phyloP scores from a whole-genome alignment of 1,284 basidiomycete species.

The Ceratobasidium sp. region DNA sequence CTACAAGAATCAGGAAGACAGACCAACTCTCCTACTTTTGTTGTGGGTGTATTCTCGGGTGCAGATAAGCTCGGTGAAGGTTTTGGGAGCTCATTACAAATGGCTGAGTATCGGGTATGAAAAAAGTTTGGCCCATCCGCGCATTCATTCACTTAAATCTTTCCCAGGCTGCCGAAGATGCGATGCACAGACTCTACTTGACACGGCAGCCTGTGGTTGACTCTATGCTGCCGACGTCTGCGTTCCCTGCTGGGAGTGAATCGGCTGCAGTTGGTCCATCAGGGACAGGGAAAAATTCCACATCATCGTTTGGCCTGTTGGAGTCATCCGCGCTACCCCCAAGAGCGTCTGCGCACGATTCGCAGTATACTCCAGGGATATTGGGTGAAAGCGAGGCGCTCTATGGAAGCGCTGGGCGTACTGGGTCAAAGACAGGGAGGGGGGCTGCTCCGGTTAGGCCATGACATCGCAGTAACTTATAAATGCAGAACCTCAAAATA shows the following conservation, averaged over 20 bases:
- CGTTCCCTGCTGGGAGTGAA: conserved; percentile 58
- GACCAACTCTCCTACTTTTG: conserved; percentile 88
- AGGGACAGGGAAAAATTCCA: background rate
- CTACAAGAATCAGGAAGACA: conserved; percentile 91
- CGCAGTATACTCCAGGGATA: conserved; percentile 59
- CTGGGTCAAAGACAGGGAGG: background rate
- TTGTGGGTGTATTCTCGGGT: conserved; percentile 92
- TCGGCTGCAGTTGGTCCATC: conserved; percentile 44
- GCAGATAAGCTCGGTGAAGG: conserved; percentile 92
- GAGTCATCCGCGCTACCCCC: conserved; percentile 58
- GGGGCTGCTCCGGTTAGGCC: background rate
- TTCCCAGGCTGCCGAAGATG: conserved; percentile 79
- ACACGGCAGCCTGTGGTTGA: conserved; percentile 72
- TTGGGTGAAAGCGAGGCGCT: conserved; percentile 68
- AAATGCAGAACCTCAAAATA: background rate
- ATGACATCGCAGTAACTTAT: conserved; percentile 5
- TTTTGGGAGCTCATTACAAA: conserved; percentile 88
- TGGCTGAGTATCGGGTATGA: conserved; percentile 93
- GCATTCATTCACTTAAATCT: background rate
- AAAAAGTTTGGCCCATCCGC: background rate
- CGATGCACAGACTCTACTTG: conserved; percentile 80
- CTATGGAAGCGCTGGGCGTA: conserved; percentile 52
- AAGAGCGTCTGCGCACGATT: conserved; percentile 46
- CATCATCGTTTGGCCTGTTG: conserved; percentile 16
- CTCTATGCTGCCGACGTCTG: conserved; percentile 70